These are phyloP conservation scores for Rhynchospora tenuis DNA, from an alignment of 176 grass and related monocot genomes.

Conservation along the genomic window DNA sequence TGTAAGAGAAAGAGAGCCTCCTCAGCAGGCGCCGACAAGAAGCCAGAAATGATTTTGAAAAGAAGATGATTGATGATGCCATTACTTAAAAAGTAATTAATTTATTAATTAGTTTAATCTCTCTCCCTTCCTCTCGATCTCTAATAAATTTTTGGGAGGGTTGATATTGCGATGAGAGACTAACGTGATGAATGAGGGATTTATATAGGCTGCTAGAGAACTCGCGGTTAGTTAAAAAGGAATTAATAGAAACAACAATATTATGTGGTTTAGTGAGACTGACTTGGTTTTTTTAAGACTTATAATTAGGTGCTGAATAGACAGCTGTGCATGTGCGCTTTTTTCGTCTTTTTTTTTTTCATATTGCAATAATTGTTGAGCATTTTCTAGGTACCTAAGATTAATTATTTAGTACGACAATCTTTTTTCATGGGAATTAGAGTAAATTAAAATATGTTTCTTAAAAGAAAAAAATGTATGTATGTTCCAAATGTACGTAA, in stretches of 20 bases:
- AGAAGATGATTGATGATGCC: slow-evolving; percentile 30
- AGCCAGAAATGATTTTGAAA: slow-evolving; percentile 35
- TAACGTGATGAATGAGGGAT: background rate
- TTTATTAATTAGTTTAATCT: background rate
- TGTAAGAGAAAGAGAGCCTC: slow-evolving; percentile 17
- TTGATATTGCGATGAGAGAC: background rate
- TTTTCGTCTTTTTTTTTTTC: too few species aligned
- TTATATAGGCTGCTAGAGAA: background rate
- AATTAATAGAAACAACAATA: background rate
- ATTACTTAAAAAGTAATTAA: slow-evolving; percentile 13
- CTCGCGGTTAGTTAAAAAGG: background rate
- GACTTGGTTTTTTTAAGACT: background rate
- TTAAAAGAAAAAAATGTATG: too few species aligned
- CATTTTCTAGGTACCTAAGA: too few species aligned
- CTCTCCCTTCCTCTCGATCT: background rate
- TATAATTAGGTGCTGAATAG: too few species aligned
- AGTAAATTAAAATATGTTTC: too few species aligned
- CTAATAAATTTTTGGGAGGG: background rate
- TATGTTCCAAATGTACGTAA: too few species aligned
- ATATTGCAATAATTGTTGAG: too few species aligned
- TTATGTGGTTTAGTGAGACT: background rate
- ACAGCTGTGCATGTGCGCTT: too few species aligned
- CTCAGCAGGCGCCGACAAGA: slow-evolving; percentile 34
- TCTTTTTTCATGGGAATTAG: too few species aligned
- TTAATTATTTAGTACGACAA: too few species aligned